Base-by-base conservation (phyloP, 2,329 filamentous ascomycete species). In the Phaeosphaeria sp. region DNA sequence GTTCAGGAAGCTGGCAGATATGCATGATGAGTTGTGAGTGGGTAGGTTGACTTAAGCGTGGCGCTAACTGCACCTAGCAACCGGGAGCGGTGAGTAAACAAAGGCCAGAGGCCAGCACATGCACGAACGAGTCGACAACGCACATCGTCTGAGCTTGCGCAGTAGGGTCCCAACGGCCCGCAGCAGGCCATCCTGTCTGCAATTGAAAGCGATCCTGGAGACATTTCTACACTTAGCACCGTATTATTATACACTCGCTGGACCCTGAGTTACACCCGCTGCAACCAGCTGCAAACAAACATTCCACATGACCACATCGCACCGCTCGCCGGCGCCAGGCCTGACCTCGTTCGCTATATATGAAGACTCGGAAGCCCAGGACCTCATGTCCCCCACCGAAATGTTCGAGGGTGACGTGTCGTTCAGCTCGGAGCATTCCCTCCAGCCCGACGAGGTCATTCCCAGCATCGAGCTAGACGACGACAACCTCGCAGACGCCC, bases 281-380 rank as follows among this genome's bases (percentile, higher is more conserved):
- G n/a, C 55, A 59, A 52, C 55, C 56, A 60, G 52, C 52, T 50
- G 49, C 54, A 55, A 58, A 67, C 59, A 55, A 51, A 57, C 60
- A 49, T 52, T 54, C 51, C 57, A 55, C 27, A 75, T 75, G 72
- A 70, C 72, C 52, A 74, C 73, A 23, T 61, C 72, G 47, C 72
- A 73, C 59, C 67, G 72, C 48, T 60, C 71, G 39, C 66, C 69
- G 46, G 67, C 71, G 46, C 71, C 70, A 54, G 71, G 69, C 55
- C 60, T 67, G 50, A 63, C 71, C 15, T 69, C 72, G 39, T 76
- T 75, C 61, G 67, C 69, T 18, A 72, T 74, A 27, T 73, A 74
- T 60, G 70, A 75, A 64, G 70, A 75, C 47, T 62, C 63, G 46
- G 72, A 76, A 30, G 70, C 74, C 51, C 62, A 66, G 27, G 67